A percentile compares a stretch with the other conserved stretches of the same genome.
Conservation (phyloP, 1,284 basidiomycete species). For the Xerocomus minutiporus region DNA sequence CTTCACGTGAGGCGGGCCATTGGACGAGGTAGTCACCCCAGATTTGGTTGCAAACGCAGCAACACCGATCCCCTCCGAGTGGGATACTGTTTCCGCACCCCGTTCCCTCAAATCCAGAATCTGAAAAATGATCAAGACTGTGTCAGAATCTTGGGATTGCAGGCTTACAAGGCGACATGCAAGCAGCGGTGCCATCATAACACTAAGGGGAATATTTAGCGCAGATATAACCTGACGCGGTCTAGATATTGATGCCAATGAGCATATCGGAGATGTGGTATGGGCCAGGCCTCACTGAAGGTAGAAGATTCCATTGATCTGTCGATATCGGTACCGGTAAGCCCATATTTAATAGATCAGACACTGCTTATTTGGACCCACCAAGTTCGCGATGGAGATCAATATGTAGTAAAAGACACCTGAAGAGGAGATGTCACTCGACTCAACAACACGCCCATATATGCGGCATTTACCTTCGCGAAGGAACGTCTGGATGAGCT, state of each 20-base stretch:
- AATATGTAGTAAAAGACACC: slow-evolving; percentile 78
- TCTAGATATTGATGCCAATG: slow-evolving; percentile 35
- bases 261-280: background rate
- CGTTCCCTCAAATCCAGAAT: slow-evolving; percentile 74
- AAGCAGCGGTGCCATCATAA: slow-evolving; percentile 77
- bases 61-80: slow-evolving; percentile 61
- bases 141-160: background rate
- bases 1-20: slow-evolving; percentile 37
- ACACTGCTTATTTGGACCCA: slow-evolving; percentile 16
- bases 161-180: slow-evolving; percentile 63
- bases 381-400: slow-evolving; percentile 74
- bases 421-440: slow-evolving; percentile 24
- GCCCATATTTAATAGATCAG: slow-evolving; percentile 1
- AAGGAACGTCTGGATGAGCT: slow-evolving; percentile 75
- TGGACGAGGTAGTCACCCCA: slow-evolving; percentile 45
- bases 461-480: slow-evolving; percentile 55
- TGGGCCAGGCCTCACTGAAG: slow-evolving; percentile 52
- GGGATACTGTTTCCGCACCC: slow-evolving; percentile 66
- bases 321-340: background rate
- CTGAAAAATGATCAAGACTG: slow-evolving; percentile 31
- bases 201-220: slow-evolving; percentile 79
- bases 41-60: slow-evolving; percentile 59
- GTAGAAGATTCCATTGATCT: slow-evolving; percentile 78
- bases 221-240: slow-evolving; percentile 76
- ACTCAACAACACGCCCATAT: slow-evolving; percentile 1